Conservation (phyloP, 768 basidiomycete species). For the Lactarius evosmus region DNA sequence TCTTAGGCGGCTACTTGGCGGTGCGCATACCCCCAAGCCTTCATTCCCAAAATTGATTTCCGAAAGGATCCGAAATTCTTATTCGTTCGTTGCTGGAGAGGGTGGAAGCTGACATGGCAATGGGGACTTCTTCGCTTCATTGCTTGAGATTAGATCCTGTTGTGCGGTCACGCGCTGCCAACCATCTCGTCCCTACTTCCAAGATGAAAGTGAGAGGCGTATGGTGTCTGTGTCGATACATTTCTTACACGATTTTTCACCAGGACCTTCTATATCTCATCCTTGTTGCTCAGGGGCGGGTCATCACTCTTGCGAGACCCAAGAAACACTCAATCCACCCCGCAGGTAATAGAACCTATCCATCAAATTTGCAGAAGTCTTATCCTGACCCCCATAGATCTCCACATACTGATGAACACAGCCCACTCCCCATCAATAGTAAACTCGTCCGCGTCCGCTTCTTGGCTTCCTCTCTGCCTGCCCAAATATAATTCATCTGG, state of each 20-base stretch:
- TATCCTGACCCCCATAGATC: slow-evolving; percentile 47
- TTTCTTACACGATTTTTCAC: slow-evolving; percentile 4
- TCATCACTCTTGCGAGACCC: slow-evolving; percentile 85
- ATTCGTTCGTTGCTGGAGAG: slow-evolving; percentile 66
- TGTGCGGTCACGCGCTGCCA: slow-evolving; percentile 72
- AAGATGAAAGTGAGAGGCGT: slow-evolving; percentile 65
- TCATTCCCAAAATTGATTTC: slow-evolving; percentile 1
- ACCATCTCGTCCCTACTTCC: slow-evolving; percentile 70
- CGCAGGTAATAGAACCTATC: slow-evolving; percentile 50
- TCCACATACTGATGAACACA: slow-evolving; percentile 91
- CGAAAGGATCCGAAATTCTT: slow-evolving; percentile 76
- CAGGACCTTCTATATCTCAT: slow-evolving; percentile 92
- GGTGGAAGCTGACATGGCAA: slow-evolving; percentile 76
- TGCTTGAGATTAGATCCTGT: slow-evolving; percentile 72
- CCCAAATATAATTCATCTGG: slow-evolving; percentile 89
- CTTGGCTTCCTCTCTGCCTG: slow-evolving; percentile 94
- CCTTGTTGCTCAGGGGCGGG: slow-evolving; percentile 70
- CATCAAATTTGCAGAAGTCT: slow-evolving; percentile 4
- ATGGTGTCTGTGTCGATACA: background rate
- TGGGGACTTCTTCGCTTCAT: slow-evolving; percentile 75
- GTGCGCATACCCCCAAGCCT: slow-evolving; percentile 22
- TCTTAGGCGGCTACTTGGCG: slow-evolving; percentile 68
- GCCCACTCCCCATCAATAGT: slow-evolving; percentile 76
- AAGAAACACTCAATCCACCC: slow-evolving; percentile 95
- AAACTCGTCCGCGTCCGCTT: slow-evolving; percentile 75